Evolutionary conservation across 2,329 filamentous ascomycete species (phyloP), one percentile per base, ranked within the genome.

Genomic region (Phialophora chinensis): DNA sequence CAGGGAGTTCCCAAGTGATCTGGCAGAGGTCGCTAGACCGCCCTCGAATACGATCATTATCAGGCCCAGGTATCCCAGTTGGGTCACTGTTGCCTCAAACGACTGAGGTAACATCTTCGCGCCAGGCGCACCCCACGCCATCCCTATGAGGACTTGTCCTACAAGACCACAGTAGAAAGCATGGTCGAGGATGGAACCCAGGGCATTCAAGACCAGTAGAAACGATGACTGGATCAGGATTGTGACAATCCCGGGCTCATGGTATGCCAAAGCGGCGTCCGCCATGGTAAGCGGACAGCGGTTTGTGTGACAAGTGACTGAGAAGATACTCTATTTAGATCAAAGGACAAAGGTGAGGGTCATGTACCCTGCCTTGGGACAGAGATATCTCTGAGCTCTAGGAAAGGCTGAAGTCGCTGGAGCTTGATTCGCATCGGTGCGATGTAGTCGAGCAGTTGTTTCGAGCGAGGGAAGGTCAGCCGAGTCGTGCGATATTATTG

Each of bases 51-150:
- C 89, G 0, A 93, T 78, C 29, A 91, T 77, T 6, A 93, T 83
- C n/a, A 93, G 75, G 0, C 91, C 90, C 0, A 93, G 77, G 73
- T 93, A 93, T 0, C 91, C 91, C 1, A 93, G 75, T 66, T 90
- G 84, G 25, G 89, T 83, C 31, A 91, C 80, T 0, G 82, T 80
- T 20, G 83, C 73, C 76, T 93, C 83, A 1, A 81, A 76, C 3
- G 83, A 78, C 0, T 64, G 23, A 0, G 81, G 79, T 0, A 93
- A 82, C 84, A 85, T 88, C 74, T 85, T 82, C 2, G 81, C 85
- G 1, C 88, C 89, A 0, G 90, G 90, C 0, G 83, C 84, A 8
- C 90, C 90, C 85, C 86, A 93, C 8, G 87, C 84, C 8, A 92
- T 84, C 12, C 90, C 91, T 20, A 92, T 75, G 7, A 92, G 79